A percentile compares a stretch with the other conserved stretches of the same genome.
phyloP scores from a whole-genome alignment of 2,329 filamentous ascomycete genomes.

The Geoglossum cookeanum region DNA sequence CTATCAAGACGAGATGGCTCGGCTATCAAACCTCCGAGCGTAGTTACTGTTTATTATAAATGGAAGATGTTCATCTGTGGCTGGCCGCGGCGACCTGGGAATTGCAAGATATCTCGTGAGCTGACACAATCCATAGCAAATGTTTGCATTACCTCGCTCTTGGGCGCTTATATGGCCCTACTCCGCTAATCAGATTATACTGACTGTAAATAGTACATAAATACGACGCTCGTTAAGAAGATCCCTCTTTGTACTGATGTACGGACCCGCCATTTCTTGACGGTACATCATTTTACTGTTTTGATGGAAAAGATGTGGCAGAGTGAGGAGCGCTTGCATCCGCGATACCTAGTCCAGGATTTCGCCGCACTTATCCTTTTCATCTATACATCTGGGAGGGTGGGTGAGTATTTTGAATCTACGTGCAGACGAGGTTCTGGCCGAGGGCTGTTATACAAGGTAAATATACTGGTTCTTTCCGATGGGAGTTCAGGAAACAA shows the following conservation, averaged over 20 bases:
- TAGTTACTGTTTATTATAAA: constrained; percentile 8
- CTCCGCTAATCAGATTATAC: constrained; percentile 4
- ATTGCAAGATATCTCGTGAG: constrained; percentile 8
- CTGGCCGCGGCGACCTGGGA: constrained; percentile 9
- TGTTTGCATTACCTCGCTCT: constrained; percentile 5
- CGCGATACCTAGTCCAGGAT: constrained; percentile 8
- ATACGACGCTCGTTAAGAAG: constrained; percentile 9
- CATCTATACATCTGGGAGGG: constrained; percentile 9
- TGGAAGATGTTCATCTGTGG: constrained; percentile 9
- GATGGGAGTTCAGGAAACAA: too few species aligned
- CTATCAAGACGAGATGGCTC: not conserved
- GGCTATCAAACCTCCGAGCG: constrained; percentile 4
- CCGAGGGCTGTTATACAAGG: constrained; percentile 9
- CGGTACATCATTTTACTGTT: constrained; percentile 8
- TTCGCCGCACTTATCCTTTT: constrained; percentile 8
- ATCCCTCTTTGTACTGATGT: constrained; percentile 8
- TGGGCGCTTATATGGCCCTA: not conserved
- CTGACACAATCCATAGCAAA: constrained; percentile 8
- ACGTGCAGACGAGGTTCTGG: constrained; percentile 7
- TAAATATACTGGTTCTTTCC: not conserved
- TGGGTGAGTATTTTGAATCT: constrained; percentile 10
- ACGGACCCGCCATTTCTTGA: constrained; percentile 10
- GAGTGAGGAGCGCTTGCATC: constrained; percentile 9
- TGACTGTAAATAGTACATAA: constrained; percentile 10
- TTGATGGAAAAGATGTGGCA: constrained; percentile 10